phyloP scores from a whole-genome alignment of 1,284 basidiomycete genomes.

The Bondarzewia mesenterica region DNA sequence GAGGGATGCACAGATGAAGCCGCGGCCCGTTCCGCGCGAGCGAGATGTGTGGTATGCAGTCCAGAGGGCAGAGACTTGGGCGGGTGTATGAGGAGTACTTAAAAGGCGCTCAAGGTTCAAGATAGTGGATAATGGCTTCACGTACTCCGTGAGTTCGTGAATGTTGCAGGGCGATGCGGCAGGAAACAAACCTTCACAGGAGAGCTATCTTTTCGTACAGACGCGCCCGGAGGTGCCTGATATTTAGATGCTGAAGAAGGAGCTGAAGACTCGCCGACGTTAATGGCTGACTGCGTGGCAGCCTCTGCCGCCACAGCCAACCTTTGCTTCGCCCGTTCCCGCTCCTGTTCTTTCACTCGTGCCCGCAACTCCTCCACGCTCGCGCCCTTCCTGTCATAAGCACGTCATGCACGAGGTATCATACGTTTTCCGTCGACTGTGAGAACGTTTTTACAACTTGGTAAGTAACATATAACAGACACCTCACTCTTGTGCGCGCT shows the following conservation, averaged over 20 bases:
- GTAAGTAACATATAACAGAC: slow-evolving; percentile 3
- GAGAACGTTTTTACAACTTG: slow-evolving; percentile 9
- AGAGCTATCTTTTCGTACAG: slow-evolving; percentile 53
- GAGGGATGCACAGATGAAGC: slow-evolving; percentile 77
- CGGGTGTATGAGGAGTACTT: slow-evolving; percentile 59
- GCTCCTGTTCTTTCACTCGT: slow-evolving; percentile 22
- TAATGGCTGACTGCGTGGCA: slow-evolving; percentile 10
- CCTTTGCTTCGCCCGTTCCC: slow-evolving; percentile 17
- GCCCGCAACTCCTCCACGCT: slow-evolving; percentile 21
- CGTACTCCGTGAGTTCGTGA: background rate
- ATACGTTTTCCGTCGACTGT: slow-evolving; percentile 4
- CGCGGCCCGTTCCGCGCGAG: slow-evolving; percentile 68
- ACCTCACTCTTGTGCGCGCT: slow-evolving; percentile 37
- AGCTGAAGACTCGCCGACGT: slow-evolving; percentile 12
- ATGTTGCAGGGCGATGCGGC: background rate
- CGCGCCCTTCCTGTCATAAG: slow-evolving; percentile 20
- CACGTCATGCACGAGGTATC: background rate
- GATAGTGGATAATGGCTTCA: slow-evolving; percentile 72
- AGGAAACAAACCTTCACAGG: slow-evolving; percentile 55
- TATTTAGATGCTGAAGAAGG: slow-evolving; percentile 7
- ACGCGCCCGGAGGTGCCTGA: slow-evolving; percentile 11
- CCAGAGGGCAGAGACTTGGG: slow-evolving; percentile 78
- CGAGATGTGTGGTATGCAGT: slow-evolving; percentile 81
- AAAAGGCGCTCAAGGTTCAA: slow-evolving; percentile 71
- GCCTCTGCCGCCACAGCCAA: slow-evolving; percentile 16